phyloP scores from a whole-genome alignment of 83 land plant genomes.

The Larix sibirica region DNA sequence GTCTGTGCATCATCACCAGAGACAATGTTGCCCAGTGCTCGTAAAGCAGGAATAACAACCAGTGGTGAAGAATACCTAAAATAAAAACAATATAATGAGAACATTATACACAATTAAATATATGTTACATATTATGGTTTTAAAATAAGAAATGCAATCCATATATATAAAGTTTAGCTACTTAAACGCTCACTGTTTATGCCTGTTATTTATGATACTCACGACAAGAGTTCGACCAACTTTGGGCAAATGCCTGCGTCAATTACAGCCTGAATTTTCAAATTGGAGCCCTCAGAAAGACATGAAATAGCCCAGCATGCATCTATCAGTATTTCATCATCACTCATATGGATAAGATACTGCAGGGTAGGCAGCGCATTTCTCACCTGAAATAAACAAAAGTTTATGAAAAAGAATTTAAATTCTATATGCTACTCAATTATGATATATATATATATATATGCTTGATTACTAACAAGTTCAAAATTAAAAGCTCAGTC shows the following conservation, averaged over 20 bases:
- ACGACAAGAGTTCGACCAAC: slow-evolving; percentile 3
- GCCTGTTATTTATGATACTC: background rate
- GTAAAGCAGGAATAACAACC: slow-evolving; percentile 31
- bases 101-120: no score
- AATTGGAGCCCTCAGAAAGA: slow-evolving; percentile 17
- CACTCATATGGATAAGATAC: background rate
- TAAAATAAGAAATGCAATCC: no score
- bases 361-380: background rate
- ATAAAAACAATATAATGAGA: background rate
- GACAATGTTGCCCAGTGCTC: slow-evolving; percentile 55
- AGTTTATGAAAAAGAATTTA: no score
- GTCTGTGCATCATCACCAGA: slow-evolving; percentile 57
- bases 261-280: slow-evolving; percentile 17
- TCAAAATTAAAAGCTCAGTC: no score
- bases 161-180: background rate
- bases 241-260: background rate
- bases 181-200: no score
- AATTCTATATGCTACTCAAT: no score
- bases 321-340: slow-evolving; percentile 11
- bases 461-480: no score
- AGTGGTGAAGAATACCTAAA: slow-evolving; percentile 24
- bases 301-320: slow-evolving; percentile 22
- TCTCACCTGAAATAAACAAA: background rate
- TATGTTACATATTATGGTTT: no score
- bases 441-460: no score